A percentile compares a stretch with the other conserved stretches of the same genome.
phyloP scores from a whole-genome alignment of 2,329 filamentous ascomycete species.

The Metarhizium rileyi region DNA sequence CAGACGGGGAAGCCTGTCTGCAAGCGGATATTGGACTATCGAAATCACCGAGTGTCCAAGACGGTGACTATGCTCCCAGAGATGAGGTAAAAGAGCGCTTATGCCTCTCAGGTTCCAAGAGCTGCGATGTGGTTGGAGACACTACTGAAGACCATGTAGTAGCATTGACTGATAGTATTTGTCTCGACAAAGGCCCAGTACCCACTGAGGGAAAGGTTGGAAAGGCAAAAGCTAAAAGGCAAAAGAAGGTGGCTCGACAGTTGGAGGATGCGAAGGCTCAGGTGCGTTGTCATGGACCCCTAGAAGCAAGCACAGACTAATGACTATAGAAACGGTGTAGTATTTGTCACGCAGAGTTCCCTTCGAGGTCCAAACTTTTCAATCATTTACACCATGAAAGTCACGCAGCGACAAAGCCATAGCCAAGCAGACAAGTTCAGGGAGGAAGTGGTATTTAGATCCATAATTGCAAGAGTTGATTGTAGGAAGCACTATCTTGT shows the following conservation, averaged over 20 bases:
- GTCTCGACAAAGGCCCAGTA: constrained; percentile 14
- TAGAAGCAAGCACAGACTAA: background rate
- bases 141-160: constrained; percentile 8
- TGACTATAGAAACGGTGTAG: constrained; percentile 28
- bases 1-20: background rate
- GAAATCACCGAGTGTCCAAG: background rate
- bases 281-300: background rate
- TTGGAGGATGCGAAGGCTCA: background rate
- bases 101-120: background rate
- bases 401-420: constrained; percentile 48
- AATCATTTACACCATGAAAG: constrained; percentile 56
- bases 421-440: constrained; percentile 23
- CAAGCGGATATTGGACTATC: background rate
- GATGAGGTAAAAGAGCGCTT: constrained; percentile 33
- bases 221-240: constrained; percentile 41
- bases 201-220: constrained; percentile 28
- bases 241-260: constrained; percentile 33
- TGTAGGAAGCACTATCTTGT: background rate
- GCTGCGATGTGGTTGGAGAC: background rate
- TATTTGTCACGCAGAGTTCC: constrained; percentile 35
- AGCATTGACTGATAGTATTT: constrained; percentile 12
- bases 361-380: constrained; percentile 63
- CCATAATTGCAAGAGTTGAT: background rate
- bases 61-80: constrained; percentile 39
- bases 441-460: constrained; percentile 9